Evolutionary conservation across 2,329 filamentous ascomycete species (phyloP).

Genomic region (Fusarium keratoplasticum): DNA sequence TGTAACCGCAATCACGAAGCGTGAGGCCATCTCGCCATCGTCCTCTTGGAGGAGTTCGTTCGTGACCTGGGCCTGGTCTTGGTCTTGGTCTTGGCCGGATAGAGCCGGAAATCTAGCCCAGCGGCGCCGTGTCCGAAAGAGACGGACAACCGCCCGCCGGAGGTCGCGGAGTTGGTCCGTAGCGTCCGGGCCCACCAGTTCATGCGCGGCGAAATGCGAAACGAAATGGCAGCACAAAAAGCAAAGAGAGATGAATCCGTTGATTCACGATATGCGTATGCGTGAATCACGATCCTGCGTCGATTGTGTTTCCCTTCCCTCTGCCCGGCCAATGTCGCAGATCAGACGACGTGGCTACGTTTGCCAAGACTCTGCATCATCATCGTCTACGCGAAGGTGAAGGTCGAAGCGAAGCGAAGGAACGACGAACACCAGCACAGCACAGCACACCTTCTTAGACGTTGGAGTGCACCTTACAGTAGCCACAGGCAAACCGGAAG

Average conservation of each 20-base stretch:
- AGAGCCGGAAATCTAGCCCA: neutral
- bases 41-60: neutral
- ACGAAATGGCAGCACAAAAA: neutral
- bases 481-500: neutral
- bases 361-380: conserved; percentile 6
- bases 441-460: neutral
- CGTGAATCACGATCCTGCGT: conserved; percentile 14
- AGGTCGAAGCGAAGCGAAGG: neutral
- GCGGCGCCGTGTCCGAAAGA: neutral
- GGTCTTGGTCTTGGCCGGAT: neutral
- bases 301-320: conserved; percentile 4
- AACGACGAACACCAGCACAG: neutral
- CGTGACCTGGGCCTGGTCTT: neutral
- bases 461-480: neutral
- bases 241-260: neutral
- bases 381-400: neutral
- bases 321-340: conserved; percentile 1
- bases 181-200: conserved; percentile 14
- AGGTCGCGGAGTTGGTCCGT: conserved; percentile 8
- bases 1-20: neutral
- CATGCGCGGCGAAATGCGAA: conserved; percentile 2
- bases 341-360: conserved; percentile 10
- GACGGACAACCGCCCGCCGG: neutral
- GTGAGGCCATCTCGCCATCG: neutral
- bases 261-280: neutral